phyloP scores from a whole-genome alignment of 345 rosid genomes.

The Boechera divaricarpa region DNA sequence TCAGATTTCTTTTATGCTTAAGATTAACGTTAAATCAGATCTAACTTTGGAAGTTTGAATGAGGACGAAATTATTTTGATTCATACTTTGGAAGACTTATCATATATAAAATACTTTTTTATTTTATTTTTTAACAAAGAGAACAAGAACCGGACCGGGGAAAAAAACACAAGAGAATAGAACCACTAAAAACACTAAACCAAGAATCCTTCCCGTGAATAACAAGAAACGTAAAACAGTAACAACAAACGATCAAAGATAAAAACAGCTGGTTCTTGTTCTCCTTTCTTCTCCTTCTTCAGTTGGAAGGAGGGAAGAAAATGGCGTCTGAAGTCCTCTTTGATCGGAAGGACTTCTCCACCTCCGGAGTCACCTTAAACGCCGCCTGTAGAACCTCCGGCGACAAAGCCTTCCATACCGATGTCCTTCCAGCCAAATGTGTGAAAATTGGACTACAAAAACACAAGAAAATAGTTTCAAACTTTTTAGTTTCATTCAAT shows the following conservation, averaged over 20 bases:
- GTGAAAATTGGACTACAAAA: constrained; percentile 83
- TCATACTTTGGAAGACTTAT: not conserved
- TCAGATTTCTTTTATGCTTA: too few relatives aligned
- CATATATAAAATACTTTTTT: not conserved
- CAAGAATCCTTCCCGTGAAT: not conserved
- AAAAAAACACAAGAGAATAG: not conserved
- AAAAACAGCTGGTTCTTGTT: constrained; percentile 23
- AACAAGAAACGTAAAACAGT: constrained; percentile 9
- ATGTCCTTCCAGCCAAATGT: constrained; percentile 85
- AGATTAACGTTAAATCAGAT: too few relatives aligned
- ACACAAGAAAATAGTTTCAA: not conserved
- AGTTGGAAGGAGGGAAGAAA: constrained; percentile 84
- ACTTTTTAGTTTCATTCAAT: not conserved
- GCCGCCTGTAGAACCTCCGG: constrained; percentile 82
- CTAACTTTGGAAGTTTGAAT: not conserved
- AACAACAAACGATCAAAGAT: not conserved
- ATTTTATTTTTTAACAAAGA: not conserved
- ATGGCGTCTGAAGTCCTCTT: constrained; percentile 73
- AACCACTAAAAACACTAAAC: not conserved
- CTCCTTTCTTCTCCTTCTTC: constrained; percentile 22
- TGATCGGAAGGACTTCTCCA: constrained; percentile 66
- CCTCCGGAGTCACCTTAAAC: constrained; percentile 63
- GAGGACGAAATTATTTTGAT: not conserved
- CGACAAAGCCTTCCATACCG: constrained; percentile 79
- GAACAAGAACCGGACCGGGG: constrained; percentile 32